These are phyloP conservation scores for Trichosporon sp. DNA, from an alignment of 1,284 basidiomycete genomes.

Conservation along the genomic window DNA sequence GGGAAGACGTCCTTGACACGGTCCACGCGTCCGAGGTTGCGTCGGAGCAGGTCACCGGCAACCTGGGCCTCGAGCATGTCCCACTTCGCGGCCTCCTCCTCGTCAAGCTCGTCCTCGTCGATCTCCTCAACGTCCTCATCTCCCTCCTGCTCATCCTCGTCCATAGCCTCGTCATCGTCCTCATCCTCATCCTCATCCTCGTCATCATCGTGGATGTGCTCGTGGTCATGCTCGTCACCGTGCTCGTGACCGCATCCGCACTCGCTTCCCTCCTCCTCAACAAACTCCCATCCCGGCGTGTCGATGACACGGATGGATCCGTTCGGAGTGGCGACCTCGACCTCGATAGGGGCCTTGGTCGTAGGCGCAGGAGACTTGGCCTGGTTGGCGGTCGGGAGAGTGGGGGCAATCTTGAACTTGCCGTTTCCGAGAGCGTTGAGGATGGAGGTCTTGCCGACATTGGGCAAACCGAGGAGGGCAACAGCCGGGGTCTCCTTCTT, in stretches of 20 bases:
- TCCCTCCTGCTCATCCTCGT: slow-evolving; percentile 25
- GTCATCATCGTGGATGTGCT: slow-evolving; percentile 23
- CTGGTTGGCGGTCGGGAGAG: slow-evolving; percentile 59
- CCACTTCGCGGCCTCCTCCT: slow-evolving; percentile 53
- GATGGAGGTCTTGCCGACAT: slow-evolving; percentile 77
- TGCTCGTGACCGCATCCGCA: background rate
- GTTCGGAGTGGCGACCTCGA: slow-evolving; percentile 51
- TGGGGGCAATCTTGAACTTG: slow-evolving; percentile 45
- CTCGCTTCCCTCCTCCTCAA: slow-evolving; percentile 31
- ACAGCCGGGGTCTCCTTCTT: slow-evolving; percentile 42
- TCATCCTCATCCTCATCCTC: slow-evolving; percentile 46
- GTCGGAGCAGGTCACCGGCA: slow-evolving; percentile 66
- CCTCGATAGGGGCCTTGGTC: slow-evolving; percentile 65
- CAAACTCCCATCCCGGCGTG: slow-evolving; percentile 74
- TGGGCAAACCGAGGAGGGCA: slow-evolving; percentile 56
- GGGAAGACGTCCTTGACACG: slow-evolving; percentile 76
- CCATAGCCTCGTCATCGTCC: slow-evolving; percentile 34
- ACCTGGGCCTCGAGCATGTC: slow-evolving; percentile 53
- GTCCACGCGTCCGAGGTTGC: slow-evolving; percentile 82
- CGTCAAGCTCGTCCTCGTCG: slow-evolving; percentile 41
- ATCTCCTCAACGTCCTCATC: slow-evolving; percentile 4
- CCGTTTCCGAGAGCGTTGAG: slow-evolving; percentile 65
- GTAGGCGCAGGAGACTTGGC: slow-evolving; percentile 59
- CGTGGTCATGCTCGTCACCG: slow-evolving; percentile 26
- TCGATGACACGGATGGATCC: slow-evolving; percentile 65